These are phyloP conservation scores for Potentilla sterilis DNA, from an alignment of 306 rosid species.

Conservation along the genomic window DNA sequence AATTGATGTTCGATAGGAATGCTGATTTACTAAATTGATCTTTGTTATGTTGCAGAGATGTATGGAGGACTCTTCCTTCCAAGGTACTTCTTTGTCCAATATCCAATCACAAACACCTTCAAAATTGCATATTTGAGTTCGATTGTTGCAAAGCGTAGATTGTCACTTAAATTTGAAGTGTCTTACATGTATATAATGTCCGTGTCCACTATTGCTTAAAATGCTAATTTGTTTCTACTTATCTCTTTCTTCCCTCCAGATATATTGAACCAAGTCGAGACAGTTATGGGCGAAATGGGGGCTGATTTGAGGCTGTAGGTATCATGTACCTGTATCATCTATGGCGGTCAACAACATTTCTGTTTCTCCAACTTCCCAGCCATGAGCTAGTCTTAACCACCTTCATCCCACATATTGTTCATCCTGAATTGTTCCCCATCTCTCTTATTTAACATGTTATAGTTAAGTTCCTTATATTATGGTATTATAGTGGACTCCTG, in stretches of 20 bases:
- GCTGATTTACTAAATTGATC: conserved; percentile 18
- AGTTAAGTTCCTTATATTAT: conserved; percentile 4
- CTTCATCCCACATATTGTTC: conserved; percentile 13
- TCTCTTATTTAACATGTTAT: not conserved
- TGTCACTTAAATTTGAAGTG: not conserved
- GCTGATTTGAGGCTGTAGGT: conserved; percentile 52
- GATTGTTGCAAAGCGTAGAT: not conserved
- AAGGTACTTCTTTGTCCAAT: conserved; percentile 43
- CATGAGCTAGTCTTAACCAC: not conserved
- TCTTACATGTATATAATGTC: not conserved
- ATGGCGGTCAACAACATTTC: conserved; percentile 17
- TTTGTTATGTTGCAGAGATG: conserved; percentile 57
- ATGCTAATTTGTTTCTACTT: not conserved
- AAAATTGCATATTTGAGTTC: not conserved
- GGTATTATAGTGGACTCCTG: not conserved
- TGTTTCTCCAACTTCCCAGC: conserved; percentile 7
- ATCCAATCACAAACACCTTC: not conserved
- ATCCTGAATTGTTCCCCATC: not conserved
- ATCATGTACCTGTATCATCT: conserved; percentile 25
- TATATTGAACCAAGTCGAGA: conserved; percentile 83
- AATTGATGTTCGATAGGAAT: not conserved
- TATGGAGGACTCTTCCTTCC: conserved; percentile 91
- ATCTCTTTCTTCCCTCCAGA: conserved; percentile 38
- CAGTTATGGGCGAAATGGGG: conserved; percentile 64
- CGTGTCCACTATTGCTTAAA: not conserved